phyloP scores from a whole-genome alignment of 768 basidiomycete species.

The Suillus subluteus region DNA sequence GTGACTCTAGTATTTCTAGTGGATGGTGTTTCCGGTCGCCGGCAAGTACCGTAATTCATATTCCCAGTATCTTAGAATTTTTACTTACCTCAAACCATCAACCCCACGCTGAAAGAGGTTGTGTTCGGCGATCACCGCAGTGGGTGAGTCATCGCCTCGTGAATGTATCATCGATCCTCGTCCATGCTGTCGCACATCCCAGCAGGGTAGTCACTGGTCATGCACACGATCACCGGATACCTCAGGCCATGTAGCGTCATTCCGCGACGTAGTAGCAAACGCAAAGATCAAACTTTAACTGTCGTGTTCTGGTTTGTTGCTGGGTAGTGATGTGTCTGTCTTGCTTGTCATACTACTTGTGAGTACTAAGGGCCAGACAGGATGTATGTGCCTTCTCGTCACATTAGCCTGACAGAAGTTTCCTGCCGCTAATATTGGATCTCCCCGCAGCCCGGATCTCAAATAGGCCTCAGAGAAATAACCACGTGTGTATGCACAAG shows the following conservation, averaged over 20 bases:
- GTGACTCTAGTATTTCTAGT: neutral
- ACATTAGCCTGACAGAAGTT: neutral
- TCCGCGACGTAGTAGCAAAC: neutral
- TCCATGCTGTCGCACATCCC: neutral
- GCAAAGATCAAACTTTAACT: neutral
- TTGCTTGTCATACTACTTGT: neutral
- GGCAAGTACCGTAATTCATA: conserved; percentile 2
- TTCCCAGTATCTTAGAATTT: neutral
- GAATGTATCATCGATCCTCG: neutral
- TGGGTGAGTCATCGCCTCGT: neutral
- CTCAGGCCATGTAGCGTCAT: neutral
- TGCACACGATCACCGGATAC: neutral
- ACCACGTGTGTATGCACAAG: neutral
- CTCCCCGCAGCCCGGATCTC: neutral
- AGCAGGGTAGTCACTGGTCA: neutral
- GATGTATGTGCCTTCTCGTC: neutral
- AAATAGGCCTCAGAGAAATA: neutral
- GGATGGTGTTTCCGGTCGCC: neutral
- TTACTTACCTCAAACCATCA: neutral
- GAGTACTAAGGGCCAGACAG: neutral
- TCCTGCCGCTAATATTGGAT: neutral
- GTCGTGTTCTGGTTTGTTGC: neutral
- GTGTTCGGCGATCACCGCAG: conserved; percentile 6
- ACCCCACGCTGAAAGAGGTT: conserved; percentile 1
- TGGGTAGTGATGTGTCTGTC: neutral